A percentile compares a stretch with the other conserved stretches of the same genome.
These are phyloP conservation scores for Jaapia argillacea DNA, from an alignment of 768 basidiomycete genomes.

Conservation along the genomic window DNA sequence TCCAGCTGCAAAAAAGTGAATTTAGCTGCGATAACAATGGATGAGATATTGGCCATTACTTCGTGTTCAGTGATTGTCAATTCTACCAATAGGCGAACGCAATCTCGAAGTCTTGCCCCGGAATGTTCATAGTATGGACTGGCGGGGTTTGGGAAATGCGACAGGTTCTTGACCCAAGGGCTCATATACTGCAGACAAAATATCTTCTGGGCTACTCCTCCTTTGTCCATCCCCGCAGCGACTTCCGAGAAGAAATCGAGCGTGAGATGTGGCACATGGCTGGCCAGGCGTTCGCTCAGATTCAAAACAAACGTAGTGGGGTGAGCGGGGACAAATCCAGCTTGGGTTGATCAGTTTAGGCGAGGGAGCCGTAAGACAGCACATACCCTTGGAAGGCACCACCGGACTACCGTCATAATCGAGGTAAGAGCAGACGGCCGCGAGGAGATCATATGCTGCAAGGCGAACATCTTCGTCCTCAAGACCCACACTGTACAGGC, in stretches of 20 bases:
- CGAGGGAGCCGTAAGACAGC: background rate
- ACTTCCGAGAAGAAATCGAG: constrained; percentile 88
- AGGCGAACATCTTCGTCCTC: constrained; percentile 69
- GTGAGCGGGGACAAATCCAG: constrained; percentile 52
- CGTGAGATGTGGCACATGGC: constrained; percentile 72
- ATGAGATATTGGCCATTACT: constrained; percentile 27
- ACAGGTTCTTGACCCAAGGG: constrained; percentile 83
- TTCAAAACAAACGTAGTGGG: constrained; percentile 48
- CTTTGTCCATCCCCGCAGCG: constrained; percentile 48
- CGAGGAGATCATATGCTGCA: constrained; percentile 73
- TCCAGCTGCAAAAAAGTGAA: constrained; percentile 34
- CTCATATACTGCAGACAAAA: constrained; percentile 74
- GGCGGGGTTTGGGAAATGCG: constrained; percentile 59
- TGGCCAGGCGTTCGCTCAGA: constrained; percentile 64
- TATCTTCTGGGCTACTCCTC: constrained; percentile 42
- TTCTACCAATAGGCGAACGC: constrained; percentile 70
- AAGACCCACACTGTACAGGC: constrained; percentile 67
- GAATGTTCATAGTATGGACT: constrained; percentile 61
- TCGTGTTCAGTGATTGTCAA: constrained; percentile 64
- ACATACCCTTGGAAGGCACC: constrained; percentile 57
- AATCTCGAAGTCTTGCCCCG: constrained; percentile 68
- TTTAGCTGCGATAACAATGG: background rate
- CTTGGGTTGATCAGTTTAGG: constrained; percentile 18
- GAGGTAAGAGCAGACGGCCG: constrained; percentile 68
- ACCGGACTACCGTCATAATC: constrained; percentile 67